A percentile compares a stretch with the other conserved stretches of the same genome.
Conservation (phyloP, 2,329 filamentous ascomycete genomes). For the Sporothrix protearum region DNA sequence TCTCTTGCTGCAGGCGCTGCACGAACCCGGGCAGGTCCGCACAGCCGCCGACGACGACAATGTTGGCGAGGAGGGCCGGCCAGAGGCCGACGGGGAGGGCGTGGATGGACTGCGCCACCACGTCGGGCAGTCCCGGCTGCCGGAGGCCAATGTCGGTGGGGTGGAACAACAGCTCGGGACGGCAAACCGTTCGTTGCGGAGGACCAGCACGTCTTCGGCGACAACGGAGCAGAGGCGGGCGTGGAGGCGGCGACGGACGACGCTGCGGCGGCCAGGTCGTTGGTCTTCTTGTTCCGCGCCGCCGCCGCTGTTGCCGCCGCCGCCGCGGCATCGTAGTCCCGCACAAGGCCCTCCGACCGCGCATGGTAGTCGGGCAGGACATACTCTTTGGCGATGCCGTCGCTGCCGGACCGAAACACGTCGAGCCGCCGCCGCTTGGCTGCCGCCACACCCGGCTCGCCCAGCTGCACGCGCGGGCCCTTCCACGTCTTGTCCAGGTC, state of each 20-base stretch:
- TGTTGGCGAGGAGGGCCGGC: conserved; percentile 78
- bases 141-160: conserved; percentile 77
- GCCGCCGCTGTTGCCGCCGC: conserved; percentile 56
- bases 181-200: conserved; percentile 87
- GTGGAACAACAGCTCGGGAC: conserved; percentile 89
- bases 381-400: conserved; percentile 78
- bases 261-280: conserved; percentile 46
- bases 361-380: conserved; percentile 77
- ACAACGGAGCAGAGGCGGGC: too few relatives aligned
- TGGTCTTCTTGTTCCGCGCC: neutral
- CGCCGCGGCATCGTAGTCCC: conserved; percentile 69
- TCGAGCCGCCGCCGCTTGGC: conserved; percentile 54
- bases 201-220: conserved; percentile 77
- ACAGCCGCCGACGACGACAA: conserved; percentile 86
- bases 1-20: conserved; percentile 70
- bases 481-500: conserved; percentile 87
- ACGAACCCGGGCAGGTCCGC: conserved; percentile 76
- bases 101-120: conserved; percentile 75
- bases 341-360: conserved; percentile 61
- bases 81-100: conserved; percentile 76
- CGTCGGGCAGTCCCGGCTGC: conserved; percentile 75
- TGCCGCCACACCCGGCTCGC: neutral
- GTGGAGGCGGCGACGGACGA: too few relatives aligned
- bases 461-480: conserved; percentile 50
- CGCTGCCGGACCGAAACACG: conserved; percentile 45